phyloP scores from a whole-genome alignment of 1,284 basidiomycete genomes.

The Waitea zeae region DNA sequence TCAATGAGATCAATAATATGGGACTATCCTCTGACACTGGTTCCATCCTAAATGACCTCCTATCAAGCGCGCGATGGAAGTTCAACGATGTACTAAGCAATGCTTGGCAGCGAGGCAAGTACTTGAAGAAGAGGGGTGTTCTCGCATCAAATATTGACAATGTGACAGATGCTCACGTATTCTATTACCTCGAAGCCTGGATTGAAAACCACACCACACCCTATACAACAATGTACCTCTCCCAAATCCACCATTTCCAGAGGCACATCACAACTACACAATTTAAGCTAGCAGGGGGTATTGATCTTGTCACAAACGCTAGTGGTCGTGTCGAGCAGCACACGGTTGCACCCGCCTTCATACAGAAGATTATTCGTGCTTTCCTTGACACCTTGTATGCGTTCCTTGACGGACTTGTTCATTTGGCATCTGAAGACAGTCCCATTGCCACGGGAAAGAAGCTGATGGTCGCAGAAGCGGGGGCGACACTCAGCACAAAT shows the following conservation, averaged over 20 bases:
- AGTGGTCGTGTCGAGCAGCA: conserved; percentile 38
- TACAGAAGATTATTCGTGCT: conserved; percentile 63
- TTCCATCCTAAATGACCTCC: conserved; percentile 49
- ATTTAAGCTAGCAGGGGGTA: conserved; percentile 73
- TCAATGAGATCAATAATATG: conserved; percentile 66
- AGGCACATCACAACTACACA: conserved; percentile 64
- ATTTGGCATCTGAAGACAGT: conserved; percentile 65
- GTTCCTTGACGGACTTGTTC: conserved; percentile 79
- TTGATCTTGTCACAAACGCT: conserved; percentile 30
- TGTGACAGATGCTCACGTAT: conserved; percentile 62
- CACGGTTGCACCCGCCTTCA: conserved; percentile 35
- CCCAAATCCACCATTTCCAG: conserved; percentile 72
- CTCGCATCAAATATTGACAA: not conserved
- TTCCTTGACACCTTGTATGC: conserved; percentile 84
- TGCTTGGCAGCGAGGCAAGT: conserved; percentile 71
- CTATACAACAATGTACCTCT: conserved; percentile 50
- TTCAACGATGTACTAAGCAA: conserved; percentile 72
- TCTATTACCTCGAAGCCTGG: conserved; percentile 85
- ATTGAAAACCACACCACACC: conserved; percentile 36
- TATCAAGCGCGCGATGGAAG: conserved; percentile 78
- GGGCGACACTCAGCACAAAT: conserved; percentile 20
- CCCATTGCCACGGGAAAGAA: conserved; percentile 25
- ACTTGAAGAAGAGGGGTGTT: too few species aligned
- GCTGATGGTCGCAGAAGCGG: conserved; percentile 14
- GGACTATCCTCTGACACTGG: conserved; percentile 68